Conservation (phyloP, 345 rosid genomes). For the Acer yangbiense region DNA sequence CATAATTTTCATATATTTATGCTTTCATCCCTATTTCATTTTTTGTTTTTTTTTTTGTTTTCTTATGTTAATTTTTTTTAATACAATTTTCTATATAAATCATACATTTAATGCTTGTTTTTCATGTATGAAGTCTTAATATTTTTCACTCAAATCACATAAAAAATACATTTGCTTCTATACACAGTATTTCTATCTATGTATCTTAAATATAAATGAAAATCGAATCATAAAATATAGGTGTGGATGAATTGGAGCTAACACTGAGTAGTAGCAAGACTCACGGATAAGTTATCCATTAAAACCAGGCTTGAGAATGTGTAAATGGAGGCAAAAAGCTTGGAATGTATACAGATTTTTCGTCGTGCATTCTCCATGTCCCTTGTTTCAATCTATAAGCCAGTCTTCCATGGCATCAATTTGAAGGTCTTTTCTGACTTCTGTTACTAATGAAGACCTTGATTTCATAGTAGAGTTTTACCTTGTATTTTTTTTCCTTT, state of each 20-base stretch:
- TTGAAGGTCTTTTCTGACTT: neutral
- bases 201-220: too few relatives aligned
- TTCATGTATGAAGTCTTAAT: too few relatives aligned
- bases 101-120: too few relatives aligned
- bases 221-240: too few relatives aligned
- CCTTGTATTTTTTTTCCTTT: constrained; percentile 12
- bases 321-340: neutral
- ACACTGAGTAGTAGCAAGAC: constrained; percentile 73
- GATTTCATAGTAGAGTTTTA: neutral
- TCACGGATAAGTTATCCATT: constrained; percentile 29
- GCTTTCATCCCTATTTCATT: too few relatives aligned
- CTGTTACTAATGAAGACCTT: neutral
- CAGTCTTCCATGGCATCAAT: neutral
- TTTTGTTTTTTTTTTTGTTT: too few relatives aligned
- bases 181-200: too few relatives aligned
- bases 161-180: too few relatives aligned
- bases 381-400: neutral
- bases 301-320: neutral
- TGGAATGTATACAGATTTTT: neutral
- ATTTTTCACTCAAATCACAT: too few relatives aligned
- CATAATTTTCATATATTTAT: too few relatives aligned
- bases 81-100: too few relatives aligned
- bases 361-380: constrained; percentile 20
- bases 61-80: too few relatives aligned
- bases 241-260: constrained; percentile 87